These are phyloP conservation scores for Brasenia schreberi DNA, from an alignment of 164 flowering plant genomes.

Conservation along the genomic window DNA sequence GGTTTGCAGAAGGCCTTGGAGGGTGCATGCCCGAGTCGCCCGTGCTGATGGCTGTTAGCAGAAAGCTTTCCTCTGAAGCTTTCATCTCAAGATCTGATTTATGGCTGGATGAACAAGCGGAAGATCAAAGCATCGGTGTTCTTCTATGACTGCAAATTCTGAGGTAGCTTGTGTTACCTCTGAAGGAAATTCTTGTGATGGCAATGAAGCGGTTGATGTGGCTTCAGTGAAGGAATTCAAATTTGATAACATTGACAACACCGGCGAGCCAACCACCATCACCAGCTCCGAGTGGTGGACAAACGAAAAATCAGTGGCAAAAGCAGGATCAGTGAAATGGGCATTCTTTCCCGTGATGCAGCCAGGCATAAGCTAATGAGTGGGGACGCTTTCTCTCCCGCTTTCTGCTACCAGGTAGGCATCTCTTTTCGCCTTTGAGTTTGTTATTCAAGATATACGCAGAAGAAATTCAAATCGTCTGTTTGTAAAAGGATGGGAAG, in stretches of 20 bases:
- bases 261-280: conserved; percentile 19
- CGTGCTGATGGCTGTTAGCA: background rate
- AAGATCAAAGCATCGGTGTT: background rate
- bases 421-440: too few species aligned
- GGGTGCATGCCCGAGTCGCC: background rate
- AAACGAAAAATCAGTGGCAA: conserved; percentile 40
- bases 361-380: conserved; percentile 50
- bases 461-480: too few species aligned
- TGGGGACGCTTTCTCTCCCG: background rate
- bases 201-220: conserved; percentile 4
- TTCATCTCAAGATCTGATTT: background rate
- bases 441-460: too few species aligned
- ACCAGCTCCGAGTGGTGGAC: conserved; percentile 71
- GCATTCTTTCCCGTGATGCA: conserved; percentile 69
- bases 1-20: conserved; percentile 1
- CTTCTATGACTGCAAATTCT: background rate
- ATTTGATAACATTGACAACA: conserved; percentile 54
- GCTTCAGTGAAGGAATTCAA: conserved; percentile 75
- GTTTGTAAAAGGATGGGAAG: too few species aligned
- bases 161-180: background rate
- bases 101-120: background rate
- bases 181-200: background rate
- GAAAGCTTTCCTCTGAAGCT: background rate
- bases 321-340: conserved; percentile 43
- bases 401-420: too few species aligned